Percentiles rank a stretch among this genome's conserved stretches.
These are phyloP conservation scores for Pseudocercospora eumusae DNA, from an alignment of 2,329 filamentous ascomycete genomes.

Conservation along the genomic window DNA sequence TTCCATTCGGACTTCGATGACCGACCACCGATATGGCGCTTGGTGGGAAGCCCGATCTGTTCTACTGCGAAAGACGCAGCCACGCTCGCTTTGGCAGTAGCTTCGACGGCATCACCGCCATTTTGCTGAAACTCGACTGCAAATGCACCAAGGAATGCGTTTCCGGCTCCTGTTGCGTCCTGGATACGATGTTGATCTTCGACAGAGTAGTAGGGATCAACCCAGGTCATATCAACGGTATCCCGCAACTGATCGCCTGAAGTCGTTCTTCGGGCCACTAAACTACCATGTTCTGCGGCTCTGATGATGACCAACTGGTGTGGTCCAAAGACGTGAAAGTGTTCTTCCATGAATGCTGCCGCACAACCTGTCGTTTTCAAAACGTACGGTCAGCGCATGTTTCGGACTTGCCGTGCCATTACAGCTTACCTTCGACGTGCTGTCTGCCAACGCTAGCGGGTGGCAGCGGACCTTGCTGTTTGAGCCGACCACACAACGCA, in stretches of 20 bases:
- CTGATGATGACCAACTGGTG: slow-evolving; percentile 30
- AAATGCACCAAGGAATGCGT: slow-evolving; percentile 37
- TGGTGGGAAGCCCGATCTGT: slow-evolving; percentile 35
- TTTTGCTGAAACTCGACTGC: slow-evolving; percentile 32
- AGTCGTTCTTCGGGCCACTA: slow-evolving; percentile 23
- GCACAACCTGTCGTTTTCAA: slow-evolving; percentile 20
- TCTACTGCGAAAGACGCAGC: slow-evolving; percentile 36
- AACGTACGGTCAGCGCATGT: background rate
- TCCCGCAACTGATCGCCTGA: slow-evolving; percentile 7
- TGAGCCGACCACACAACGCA: slow-evolving; percentile 27
- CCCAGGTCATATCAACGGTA: slow-evolving; percentile 25
- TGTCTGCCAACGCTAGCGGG: slow-evolving; percentile 18
- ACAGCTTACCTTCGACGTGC: slow-evolving; percentile 21
- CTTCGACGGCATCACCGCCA: slow-evolving; percentile 24
- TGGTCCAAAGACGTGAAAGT: slow-evolving; percentile 10
- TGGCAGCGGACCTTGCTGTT: slow-evolving; percentile 12
- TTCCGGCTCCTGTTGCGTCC: slow-evolving; percentile 37
- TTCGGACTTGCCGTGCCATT: background rate
- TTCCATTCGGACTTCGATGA: slow-evolving; percentile 50
- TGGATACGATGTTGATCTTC: slow-evolving; percentile 27
- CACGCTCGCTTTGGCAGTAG: slow-evolving; percentile 33
- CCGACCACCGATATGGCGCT: slow-evolving; percentile 39
- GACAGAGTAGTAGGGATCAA: slow-evolving; percentile 28
- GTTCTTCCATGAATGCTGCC: slow-evolving; percentile 22
- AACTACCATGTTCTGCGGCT: slow-evolving; percentile 32